Base-by-base conservation (phyloP, 2,329 filamentous ascomycete species). In the Lecanicillium sp. region DNA sequence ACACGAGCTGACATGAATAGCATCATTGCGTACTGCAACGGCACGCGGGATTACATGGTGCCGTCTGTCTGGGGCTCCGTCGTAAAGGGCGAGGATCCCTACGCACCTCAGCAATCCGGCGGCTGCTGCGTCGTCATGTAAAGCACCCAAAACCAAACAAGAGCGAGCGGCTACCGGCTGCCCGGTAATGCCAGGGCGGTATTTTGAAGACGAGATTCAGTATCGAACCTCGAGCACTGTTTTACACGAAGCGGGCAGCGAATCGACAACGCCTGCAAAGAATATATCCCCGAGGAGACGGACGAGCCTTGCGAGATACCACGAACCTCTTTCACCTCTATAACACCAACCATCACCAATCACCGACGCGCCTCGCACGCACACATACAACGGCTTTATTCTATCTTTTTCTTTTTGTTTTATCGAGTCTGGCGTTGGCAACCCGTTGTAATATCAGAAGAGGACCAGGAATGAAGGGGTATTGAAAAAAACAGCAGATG, bases 31-130 rank as follows among this genome's bases (percentile, higher is more conserved):
- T 97, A 97, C 74, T 97, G 91, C 72, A 95, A 95, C 70, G 90
- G 88, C 70, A 96, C 93, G 60, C 87, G 91, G 69, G 93, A 98
- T 68, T 97, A 95, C 75, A 97, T 98, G 93, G 90, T 97, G 46
- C 90, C 90, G 44, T 95, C 90, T 46, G 87, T 94, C 68, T 98
- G 93, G 93, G 91, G 91, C 58, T 81, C 84, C 52, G 89, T 97
- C 56, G 89, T 94, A 64, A 91, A 90, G 76, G 85, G 87, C 67
- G 93, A 97, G 66, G 93, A 98, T 67, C 93, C 93, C n/a, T 98
- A 98, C 67, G 90, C 91, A 62, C 91, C 91, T 58, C 91, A 94
- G 75, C 89, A 94, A 73, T 88, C 81, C 58, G 86, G 83, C 64
- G 87, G 90, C 61, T 98, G 93, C 81, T 98, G 93, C 74, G 78